Evolutionary conservation across 768 basidiomycete species (phyloP).

Genomic region (Naganishia vishniacii): DNA sequence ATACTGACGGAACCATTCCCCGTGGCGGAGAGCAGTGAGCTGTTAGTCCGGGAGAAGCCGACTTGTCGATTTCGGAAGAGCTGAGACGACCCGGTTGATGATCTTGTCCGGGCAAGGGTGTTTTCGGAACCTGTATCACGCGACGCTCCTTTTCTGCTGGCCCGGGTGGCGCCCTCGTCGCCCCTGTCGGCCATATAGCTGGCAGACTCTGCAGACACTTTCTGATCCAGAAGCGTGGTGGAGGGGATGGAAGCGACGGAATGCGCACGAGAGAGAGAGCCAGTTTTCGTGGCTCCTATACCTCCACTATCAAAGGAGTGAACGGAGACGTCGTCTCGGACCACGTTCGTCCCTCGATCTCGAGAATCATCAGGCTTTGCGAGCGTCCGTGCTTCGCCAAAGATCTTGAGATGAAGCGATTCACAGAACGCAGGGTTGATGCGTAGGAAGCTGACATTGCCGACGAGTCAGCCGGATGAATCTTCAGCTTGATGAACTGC

Average conservation of each 20-base stretch:
- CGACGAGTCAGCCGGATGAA: background rate
- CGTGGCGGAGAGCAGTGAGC: constrained; percentile 26
- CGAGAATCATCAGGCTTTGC: background rate
- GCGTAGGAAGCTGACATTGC: background rate
- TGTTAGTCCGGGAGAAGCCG: constrained; percentile 35
- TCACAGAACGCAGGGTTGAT: constrained; percentile 8
- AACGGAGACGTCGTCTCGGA: background rate
- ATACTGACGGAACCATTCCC: constrained; percentile 14
- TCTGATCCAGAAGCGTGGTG: background rate
- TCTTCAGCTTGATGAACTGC: background rate
- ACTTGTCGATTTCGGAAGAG: constrained; percentile 45
- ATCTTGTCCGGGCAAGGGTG: background rate
- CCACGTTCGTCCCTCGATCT: background rate
- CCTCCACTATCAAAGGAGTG: background rate
- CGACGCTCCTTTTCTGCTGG: too few relatives aligned
- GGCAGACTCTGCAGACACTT: background rate
- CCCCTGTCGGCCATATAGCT: too few relatives aligned
- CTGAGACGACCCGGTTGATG: constrained; percentile 2
- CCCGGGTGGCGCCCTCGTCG: too few relatives aligned
- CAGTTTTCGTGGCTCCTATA: background rate
- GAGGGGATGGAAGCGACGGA: constrained; percentile 2
- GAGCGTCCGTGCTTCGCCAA: background rate
- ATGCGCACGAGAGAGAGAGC: constrained; percentile 4
- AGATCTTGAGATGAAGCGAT: constrained; percentile 15
- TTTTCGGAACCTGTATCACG: background rate